phyloP scores from a whole-genome alignment of 148 eudicot species.

The Bassia scoparia region DNA sequence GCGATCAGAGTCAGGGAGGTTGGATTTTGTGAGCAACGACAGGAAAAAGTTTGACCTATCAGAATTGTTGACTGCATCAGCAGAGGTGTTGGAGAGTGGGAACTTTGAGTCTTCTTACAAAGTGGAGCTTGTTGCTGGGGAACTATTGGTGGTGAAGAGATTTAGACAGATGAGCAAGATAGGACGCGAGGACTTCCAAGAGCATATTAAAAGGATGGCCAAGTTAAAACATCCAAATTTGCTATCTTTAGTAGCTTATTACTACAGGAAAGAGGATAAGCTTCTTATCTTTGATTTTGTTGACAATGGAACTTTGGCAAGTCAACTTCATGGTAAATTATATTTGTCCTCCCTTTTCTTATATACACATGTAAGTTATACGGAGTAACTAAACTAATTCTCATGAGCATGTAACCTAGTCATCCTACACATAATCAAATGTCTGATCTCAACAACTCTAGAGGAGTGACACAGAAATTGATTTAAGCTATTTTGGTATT shows the following conservation, averaged over 20 bases:
- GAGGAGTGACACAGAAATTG: not conserved
- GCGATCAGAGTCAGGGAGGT: slow-evolving; percentile 36
- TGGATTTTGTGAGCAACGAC: slow-evolving; percentile 63
- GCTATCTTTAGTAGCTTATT: slow-evolving; percentile 62
- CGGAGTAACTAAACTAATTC: no score
- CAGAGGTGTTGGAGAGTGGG: slow-evolving; percentile 85
- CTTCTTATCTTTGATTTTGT: slow-evolving; percentile 51
- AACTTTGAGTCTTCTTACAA: slow-evolving; percentile 76
- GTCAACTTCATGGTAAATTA: slow-evolving; percentile 60
- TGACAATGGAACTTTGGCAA: slow-evolving; percentile 53
- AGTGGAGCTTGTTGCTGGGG: slow-evolving; percentile 55
- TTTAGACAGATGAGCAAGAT: slow-evolving; percentile 64
- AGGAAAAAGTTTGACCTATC: slow-evolving; percentile 58
- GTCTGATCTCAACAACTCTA: not conserved
- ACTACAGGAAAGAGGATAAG: slow-evolving; percentile 78
- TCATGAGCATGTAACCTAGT: not conserved
- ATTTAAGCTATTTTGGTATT: not conserved
- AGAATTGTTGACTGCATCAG: slow-evolving; percentile 77
- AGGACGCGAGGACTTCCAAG: slow-evolving; percentile 57
- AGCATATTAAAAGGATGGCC: slow-evolving; percentile 62
- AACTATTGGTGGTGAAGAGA: slow-evolving; percentile 73
- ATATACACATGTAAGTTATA: not conserved
- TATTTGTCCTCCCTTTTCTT: not conserved
- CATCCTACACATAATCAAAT: not conserved
- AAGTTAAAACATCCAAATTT: slow-evolving; percentile 59